Evolutionary conservation across 2,329 filamentous ascomycete species (phyloP), one percentile per base, ranked within the genome.

Genomic region (Ophiostoma sp.): DNA sequence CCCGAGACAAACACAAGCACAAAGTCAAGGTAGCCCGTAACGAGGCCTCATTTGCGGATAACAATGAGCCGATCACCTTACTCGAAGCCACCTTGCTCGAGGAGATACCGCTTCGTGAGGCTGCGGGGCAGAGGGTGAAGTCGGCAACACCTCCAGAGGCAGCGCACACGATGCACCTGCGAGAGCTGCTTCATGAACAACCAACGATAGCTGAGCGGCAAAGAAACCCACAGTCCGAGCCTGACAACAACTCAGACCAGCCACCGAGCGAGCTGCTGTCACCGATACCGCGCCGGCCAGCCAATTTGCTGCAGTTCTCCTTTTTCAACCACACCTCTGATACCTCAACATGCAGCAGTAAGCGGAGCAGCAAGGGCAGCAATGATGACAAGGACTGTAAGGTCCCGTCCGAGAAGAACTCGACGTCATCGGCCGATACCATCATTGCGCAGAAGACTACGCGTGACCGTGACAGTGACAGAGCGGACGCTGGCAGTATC

Each of bases 41-140:
- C 23, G 57, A 20, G 57, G 57, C 57, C 57, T 33, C 23, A 33
- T 62, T 62, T 33, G 57, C 57, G 15, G 57, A 62, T 10, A 57
- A 57, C 52, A 62, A 62, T 17, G 57, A 62, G 57, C 57, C 57
- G 27, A 62, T 62, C 27, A 62, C 57, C 57, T 62, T 62, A 3
- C 6, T 33, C 27, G 57, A 62, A 20, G 57, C 57, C 27, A 62
- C 57, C 27, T 20, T 62, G 27, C 57, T 62, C 27, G 57, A 62
- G 27, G 57, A 31, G 57, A 62, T 62, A 62, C 57, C 57, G 5
- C 57, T 62, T 27, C n/a, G 13, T 13, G 57, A 35, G 57, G 57
- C 57, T 4, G 57, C 1, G 27, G 57, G 57, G 20, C 57, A 62
- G 57, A 35, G 15, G 13, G 57, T 33, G 57, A 27, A 35, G 27